These are phyloP conservation scores for Linnemannia zychae DNA, from an alignment of 192 early-diverging fungal species.

Conservation along the genomic window DNA sequence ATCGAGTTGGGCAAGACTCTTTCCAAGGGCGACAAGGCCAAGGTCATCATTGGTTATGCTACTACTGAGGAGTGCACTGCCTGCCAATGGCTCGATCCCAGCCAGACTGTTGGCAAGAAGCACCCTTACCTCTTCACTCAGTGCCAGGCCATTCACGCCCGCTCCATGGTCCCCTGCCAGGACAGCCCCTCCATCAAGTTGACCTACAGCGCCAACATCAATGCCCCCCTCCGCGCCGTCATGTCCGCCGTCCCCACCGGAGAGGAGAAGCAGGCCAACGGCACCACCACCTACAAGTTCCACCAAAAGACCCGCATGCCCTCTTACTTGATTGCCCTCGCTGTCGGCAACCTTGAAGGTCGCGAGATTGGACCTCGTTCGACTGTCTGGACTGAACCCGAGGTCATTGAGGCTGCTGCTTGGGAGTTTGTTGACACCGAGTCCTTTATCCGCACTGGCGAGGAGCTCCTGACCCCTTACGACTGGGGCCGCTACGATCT, in stretches of 20 bases:
- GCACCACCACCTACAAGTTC: slow-evolving; percentile 79
- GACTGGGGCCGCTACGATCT: slow-evolving; percentile 97
- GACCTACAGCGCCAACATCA: slow-evolving; percentile 88
- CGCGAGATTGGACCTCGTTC: slow-evolving; percentile 90
- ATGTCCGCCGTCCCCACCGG: slow-evolving; percentile 90
- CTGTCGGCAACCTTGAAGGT: slow-evolving; percentile 89
- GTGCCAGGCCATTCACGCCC: slow-evolving; percentile 96
- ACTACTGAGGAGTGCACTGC: slow-evolving; percentile 90
- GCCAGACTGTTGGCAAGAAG: slow-evolving; percentile 94
- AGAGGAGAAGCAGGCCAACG: slow-evolving; percentile 66
- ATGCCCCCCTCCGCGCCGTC: slow-evolving; percentile 87
- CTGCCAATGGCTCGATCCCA: slow-evolving; percentile 91
- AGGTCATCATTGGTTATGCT: slow-evolving; percentile 78
- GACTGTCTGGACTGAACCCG: slow-evolving; percentile 98
- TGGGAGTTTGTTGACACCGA: slow-evolving; percentile 94
- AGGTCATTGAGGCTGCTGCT: slow-evolving; percentile 87
- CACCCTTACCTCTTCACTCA: slow-evolving; percentile 98
- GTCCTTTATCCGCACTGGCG: slow-evolving; percentile 75
- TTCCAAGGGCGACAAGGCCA: slow-evolving; percentile 62
- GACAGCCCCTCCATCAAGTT: slow-evolving; percentile 91
- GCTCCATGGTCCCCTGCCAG: slow-evolving; percentile 92
- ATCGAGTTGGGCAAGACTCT: slow-evolving; percentile 68
- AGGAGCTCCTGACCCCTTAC: slow-evolving; percentile 88
- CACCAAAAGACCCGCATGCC: slow-evolving; percentile 92
- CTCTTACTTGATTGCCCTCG: slow-evolving; percentile 95